Percentiles rank a stretch among this genome's conserved stretches.
Conservation (phyloP, 2,329 filamentous ascomycete genomes). For the Sclerotinia borealis region DNA sequence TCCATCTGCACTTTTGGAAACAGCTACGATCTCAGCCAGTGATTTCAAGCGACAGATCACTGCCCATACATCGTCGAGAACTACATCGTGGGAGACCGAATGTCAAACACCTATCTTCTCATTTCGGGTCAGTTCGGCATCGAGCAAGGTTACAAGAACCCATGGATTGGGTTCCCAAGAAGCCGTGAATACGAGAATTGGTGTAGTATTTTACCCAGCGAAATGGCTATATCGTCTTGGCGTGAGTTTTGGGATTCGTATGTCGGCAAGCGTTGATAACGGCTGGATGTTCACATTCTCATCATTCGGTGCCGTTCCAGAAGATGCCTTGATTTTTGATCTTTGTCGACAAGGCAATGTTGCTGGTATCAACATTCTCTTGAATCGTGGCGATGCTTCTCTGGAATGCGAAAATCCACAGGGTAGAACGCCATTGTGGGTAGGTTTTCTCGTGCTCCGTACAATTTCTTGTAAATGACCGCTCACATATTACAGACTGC, state of each 20-base stretch:
- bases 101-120: background rate
- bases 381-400: background rate
- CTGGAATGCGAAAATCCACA: background rate
- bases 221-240: background rate
- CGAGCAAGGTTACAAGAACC: background rate
- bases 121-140: background rate
- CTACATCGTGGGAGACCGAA: background rate
- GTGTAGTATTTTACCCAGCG: background rate
- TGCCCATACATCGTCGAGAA: background rate
- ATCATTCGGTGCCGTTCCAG: background rate
- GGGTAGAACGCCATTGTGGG: background rate
- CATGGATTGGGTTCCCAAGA: background rate
- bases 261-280: background rate
- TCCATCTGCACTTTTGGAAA: background rate
- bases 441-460: background rate
- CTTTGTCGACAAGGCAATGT: background rate
- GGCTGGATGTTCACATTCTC: background rate
- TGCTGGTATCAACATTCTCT: slow-evolving; percentile 6
- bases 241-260: background rate
- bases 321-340: slow-evolving; percentile 3
- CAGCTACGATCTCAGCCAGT: background rate
- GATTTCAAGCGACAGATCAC: background rate
- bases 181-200: background rate
- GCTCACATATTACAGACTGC: background rate
- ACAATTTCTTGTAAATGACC: background rate